A percentile compares a stretch with the other conserved stretches of the same genome.
Conservation (phyloP, 2,329 filamentous ascomycete species). For the Xylariomycetidae sp. region DNA sequence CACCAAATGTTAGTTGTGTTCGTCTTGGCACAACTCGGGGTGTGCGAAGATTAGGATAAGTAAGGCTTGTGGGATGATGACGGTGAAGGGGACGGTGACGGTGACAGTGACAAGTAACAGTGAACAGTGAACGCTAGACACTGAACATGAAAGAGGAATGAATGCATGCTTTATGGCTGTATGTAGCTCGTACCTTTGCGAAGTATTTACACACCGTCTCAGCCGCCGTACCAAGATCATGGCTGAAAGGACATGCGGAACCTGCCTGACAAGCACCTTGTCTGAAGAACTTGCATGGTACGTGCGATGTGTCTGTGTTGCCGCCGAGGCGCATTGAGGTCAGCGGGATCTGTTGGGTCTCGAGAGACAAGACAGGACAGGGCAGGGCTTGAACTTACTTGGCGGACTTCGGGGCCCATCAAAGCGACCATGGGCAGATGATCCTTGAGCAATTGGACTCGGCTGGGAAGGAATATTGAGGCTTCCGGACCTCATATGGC, state of each 20-base stretch:
- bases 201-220: slow-evolving; percentile 99
- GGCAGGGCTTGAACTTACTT: slow-evolving; percentile 40
- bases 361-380: slow-evolving; percentile 1
- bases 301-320: slow-evolving; percentile 82
- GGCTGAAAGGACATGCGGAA: slow-evolving; percentile 91
- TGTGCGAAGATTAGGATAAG: too few relatives aligned
- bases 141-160: too few relatives aligned
- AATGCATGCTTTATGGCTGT: slow-evolving; percentile 1
- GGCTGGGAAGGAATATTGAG: slow-evolving; percentile 44
- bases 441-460: slow-evolving; percentile 31
- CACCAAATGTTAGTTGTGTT: background rate
- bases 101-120: too few relatives aligned
- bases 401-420: slow-evolving; percentile 60
- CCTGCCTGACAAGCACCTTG: slow-evolving; percentile 95
- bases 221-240: slow-evolving; percentile 78
- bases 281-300: slow-evolving; percentile 99
- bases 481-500: slow-evolving; percentile 55
- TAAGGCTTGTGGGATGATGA: too few relatives aligned
- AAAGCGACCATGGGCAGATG: slow-evolving; percentile 39
- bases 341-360: slow-evolving; percentile 6
- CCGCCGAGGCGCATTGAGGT: slow-evolving; percentile 9
- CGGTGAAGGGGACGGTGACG: too few relatives aligned
- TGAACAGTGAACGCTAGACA: too few relatives aligned
- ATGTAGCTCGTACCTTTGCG: slow-evolving; percentile 67
- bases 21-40: too few relatives aligned